Evolutionary conservation across 805 yeast genomes (phyloP), one percentile per base, ranked within the genome.

Genomic region (Kuraishia capsulata): DNA sequence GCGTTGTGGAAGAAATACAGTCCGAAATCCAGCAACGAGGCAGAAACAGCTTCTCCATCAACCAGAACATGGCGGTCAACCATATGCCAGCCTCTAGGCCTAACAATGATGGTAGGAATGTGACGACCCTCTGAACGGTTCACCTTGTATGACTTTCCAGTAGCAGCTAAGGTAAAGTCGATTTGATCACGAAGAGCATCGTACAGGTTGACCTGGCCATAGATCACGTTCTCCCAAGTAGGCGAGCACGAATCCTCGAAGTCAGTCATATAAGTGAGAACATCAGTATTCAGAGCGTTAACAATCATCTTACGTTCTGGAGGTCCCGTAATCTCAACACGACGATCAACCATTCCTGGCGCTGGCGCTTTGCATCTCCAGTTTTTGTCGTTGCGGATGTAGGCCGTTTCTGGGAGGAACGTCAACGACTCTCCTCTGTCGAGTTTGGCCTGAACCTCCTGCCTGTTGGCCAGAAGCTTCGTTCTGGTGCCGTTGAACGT

Each of bases 41-140:
- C 92, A 42, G 81, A 69, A 35, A 83, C 76, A 37, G 89, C 87
- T 59, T 79, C 85, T 42, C 79, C 83, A 54, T 81, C 89, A 42
- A 82, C 74, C 37, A 68, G 52, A 35, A 83, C 66, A 53, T 83
- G 94, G 56, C 72, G 70, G 56, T 83, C 94, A 26, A 67, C 77
- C 73, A 83, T 70, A 58, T 83, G 94, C 89, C 90, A 82, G 37
- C 94, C 92, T 66, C 94, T 73, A 54, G 94, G 94, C 66, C 94
- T 75, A 40, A 82, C 88, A 56, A 83, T 80, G 56, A 83, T 63
- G 33, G 88, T 83, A 44, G 90, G 90, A 38, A 80, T 67, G 53
- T 78, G 78, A 56, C 71, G 69, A 39, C 68, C 71, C 40, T 66
- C 66, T n/a, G n/a, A n/a, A 32, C 36, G 36, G 36, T 62, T 52